Evolutionary conservation across 129 eudicot species (phyloP).

Genomic region (Chrysanthemum seticuspe): DNA sequence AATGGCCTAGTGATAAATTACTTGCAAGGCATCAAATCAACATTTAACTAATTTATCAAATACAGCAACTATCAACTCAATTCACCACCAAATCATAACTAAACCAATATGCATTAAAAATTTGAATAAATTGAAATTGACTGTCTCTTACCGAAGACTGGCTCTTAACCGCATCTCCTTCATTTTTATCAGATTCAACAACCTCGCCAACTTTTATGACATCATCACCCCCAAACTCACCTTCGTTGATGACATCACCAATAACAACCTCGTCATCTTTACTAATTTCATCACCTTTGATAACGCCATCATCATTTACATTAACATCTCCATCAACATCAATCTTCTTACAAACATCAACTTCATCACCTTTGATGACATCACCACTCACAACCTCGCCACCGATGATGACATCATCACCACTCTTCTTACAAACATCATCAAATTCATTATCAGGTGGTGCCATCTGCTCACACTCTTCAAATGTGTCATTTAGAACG

Average conservation of each 20-base stretch:
- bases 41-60: no score
- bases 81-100: background rate
- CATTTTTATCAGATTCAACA: no score
- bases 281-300: no score
- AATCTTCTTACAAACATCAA: background rate
- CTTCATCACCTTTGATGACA: background rate
- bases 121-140: no score
- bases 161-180: no score
- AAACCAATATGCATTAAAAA: background rate
- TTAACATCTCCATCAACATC: slow-evolving; percentile 10
- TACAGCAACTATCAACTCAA: no score
- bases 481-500: slow-evolving; percentile 22
- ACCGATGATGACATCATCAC: slow-evolving; percentile 34
- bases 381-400: slow-evolving; percentile 7
- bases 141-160: no score
- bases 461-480: slow-evolving; percentile 49
- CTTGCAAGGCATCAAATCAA: no score
- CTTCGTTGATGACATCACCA: background rate
- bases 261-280: no score
- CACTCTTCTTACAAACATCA: slow-evolving; percentile 17
- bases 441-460: slow-evolving; percentile 46
- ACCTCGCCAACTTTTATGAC: background rate
- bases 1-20: no score
- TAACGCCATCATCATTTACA: background rate
- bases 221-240: slow-evolving; percentile 24